These are phyloP conservation scores for Aspergillus panamensis DNA, from an alignment of 495 filamentous ascomycete genomes.

Conservation along the genomic window DNA sequence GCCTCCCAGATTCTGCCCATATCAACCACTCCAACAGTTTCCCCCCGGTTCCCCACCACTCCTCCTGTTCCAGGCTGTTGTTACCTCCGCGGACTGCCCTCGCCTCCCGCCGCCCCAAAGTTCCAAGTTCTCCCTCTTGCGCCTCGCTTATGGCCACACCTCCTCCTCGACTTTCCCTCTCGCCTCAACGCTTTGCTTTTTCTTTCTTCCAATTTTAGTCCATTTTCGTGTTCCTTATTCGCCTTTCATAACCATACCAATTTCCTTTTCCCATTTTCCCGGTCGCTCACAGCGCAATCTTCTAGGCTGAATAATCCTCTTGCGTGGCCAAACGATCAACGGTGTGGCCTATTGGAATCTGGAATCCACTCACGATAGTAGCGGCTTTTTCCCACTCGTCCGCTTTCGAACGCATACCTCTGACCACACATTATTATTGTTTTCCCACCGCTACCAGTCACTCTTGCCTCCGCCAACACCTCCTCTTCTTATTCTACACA, in stretches of 20 bases:
- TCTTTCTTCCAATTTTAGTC: slow-evolving; percentile 13
- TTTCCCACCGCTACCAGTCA: slow-evolving; percentile 8
- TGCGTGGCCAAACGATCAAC: slow-evolving; percentile 20
- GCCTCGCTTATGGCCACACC: too few species aligned
- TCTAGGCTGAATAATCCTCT: slow-evolving; percentile 18
- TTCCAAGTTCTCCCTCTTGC: neutral
- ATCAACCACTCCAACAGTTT: slow-evolving; percentile 17
- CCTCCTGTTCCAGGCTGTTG: slow-evolving; percentile 25
- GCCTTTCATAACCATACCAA: slow-evolving; percentile 1
- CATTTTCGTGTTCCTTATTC: slow-evolving; percentile 13
- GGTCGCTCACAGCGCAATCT: slow-evolving; percentile 18
- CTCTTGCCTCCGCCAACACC: neutral
- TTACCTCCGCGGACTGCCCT: slow-evolving; percentile 16
- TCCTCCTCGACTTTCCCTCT: too few species aligned
- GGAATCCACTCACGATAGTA: slow-evolving; percentile 23
- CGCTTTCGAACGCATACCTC: slow-evolving; percentile 20
- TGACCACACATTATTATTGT: slow-evolving; percentile 8
- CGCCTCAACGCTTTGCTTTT: neutral
- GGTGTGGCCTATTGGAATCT: slow-evolving; percentile 17
- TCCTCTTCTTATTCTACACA: neutral
- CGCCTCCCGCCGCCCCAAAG: slow-evolving; percentile 12
- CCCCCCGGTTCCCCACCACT: neutral
- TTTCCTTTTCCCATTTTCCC: neutral
- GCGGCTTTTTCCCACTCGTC: slow-evolving; percentile 19
- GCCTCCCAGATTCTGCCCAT: slow-evolving; percentile 14